phyloP scores from a whole-genome alignment of 1,139 yeast genomes.

The Nadsonia commutata region DNA sequence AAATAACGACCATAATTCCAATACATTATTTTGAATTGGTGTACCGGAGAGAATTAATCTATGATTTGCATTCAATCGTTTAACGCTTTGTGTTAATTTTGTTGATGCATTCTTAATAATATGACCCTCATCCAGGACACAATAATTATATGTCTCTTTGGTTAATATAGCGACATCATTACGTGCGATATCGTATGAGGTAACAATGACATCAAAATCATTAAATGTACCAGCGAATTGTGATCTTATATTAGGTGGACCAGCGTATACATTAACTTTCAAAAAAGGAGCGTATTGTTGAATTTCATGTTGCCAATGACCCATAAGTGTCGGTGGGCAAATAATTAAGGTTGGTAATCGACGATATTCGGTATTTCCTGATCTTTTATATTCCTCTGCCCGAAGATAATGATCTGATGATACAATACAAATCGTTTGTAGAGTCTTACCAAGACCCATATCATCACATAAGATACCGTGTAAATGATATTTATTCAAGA shows the following conservation, averaged over 20 bases:
- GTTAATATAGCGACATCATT: constrained; percentile 64
- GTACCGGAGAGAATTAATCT: constrained; percentile 88
- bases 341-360: constrained; percentile 72
- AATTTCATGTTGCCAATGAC: constrained; percentile 97
- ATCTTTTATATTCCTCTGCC: constrained; percentile 44
- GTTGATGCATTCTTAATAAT: constrained; percentile 86
- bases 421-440: constrained; percentile 92
- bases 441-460: constrained; percentile 97
- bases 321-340: constrained; percentile 95
- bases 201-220: constrained; percentile 71
- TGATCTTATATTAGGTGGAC: constrained; percentile 67
- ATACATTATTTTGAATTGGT: constrained; percentile 92
- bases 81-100: constrained; percentile 79
- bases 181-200: constrained; percentile 92
- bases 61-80: constrained; percentile 70
- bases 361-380: constrained; percentile 53
- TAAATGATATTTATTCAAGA: constrained; percentile 81
- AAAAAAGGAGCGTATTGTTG: constrained; percentile 82
- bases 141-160: constrained; percentile 66
- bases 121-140: constrained; percentile 96
- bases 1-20: constrained; percentile 93
- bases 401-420: constrained; percentile 90
- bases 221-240: constrained; percentile 39
- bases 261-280: constrained; percentile 76
- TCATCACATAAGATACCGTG: constrained; percentile 98